Evolutionary conservation across 192 early-diverging fungal genomes (phyloP).

Genomic region (Phycomyces blakesleeanus): DNA sequence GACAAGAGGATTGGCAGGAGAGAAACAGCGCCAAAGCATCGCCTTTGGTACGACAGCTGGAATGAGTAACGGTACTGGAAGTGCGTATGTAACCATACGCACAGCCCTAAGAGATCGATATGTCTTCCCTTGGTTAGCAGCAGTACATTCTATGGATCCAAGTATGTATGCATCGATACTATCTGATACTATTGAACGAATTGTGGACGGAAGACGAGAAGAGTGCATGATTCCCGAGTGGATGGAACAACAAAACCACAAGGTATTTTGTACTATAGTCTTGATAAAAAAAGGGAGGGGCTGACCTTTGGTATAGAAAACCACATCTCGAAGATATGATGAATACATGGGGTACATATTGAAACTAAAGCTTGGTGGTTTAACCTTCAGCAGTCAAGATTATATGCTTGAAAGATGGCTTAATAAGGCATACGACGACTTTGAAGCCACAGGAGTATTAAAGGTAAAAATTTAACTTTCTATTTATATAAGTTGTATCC

Average conservation of each 20-base stretch:
- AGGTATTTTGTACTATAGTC: neutral
- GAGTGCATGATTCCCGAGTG: constrained; percentile 16
- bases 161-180: constrained; percentile 34
- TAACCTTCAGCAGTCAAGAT: constrained; percentile 41
- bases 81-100: constrained; percentile 46
- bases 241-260: constrained; percentile 1
- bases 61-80: constrained; percentile 31
- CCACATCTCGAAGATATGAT: constrained; percentile 31
- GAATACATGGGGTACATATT: constrained; percentile 39
- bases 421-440: constrained; percentile 29
- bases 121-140: constrained; percentile 44
- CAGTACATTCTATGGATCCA: constrained; percentile 40
- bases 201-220: constrained; percentile 39
- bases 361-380: constrained; percentile 41
- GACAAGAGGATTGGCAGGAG: constrained; percentile 7
- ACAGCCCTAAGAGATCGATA: constrained; percentile 46
- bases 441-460: constrained; percentile 22
- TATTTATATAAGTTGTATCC: too few relatives aligned
- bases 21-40: constrained; percentile 11
- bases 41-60: constrained; percentile 2
- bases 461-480: constrained; percentile 5
- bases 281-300: neutral
- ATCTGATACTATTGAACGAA: constrained; percentile 38
- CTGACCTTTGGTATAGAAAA: constrained; percentile 25
- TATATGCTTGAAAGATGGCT: constrained; percentile 44